These are phyloP conservation scores for Triticum timopheevii DNA, from an alignment of 176 grass and related monocot genomes.

Conservation along the genomic window DNA sequence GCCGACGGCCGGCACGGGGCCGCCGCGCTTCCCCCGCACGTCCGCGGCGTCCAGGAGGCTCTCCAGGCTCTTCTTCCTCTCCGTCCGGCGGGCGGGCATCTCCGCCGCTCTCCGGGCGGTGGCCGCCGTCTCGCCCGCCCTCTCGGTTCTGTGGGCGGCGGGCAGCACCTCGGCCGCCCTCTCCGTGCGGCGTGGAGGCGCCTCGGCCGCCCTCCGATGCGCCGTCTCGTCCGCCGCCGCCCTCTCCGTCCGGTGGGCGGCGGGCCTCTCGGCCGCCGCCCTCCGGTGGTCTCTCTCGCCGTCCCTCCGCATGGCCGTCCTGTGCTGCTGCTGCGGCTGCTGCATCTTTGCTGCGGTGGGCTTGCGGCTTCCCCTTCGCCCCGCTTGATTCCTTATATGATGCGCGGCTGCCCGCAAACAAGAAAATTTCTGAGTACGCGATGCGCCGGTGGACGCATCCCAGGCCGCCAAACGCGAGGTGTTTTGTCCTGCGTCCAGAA, in stretches of 20 bases:
- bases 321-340: slow-evolving; percentile 15
- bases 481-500: not conserved
- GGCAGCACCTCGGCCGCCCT: not conserved
- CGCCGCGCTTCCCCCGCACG: not conserved
- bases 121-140: not conserved
- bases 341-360: not conserved
- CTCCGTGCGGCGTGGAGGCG: not conserved
- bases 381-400: slow-evolving; percentile 13
- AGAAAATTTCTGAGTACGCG: slow-evolving; percentile 42
- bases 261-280: not conserved
- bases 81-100: not conserved
- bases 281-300: not conserved
- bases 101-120: not conserved
- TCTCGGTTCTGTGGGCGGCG: not conserved
- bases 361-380: not conserved
- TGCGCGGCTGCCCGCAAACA: slow-evolving; percentile 34
- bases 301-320: not conserved
- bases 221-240: not conserved
- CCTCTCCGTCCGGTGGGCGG: not conserved
- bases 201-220: not conserved
- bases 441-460: not conserved
- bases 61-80: slow-evolving; percentile 48
- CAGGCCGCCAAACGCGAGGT: not conserved
- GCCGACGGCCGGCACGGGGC: not conserved
- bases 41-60: slow-evolving; percentile 45